These are phyloP conservation scores for Herpotrichia juniperi DNA, from an alignment of 2,329 filamentous ascomycete species.

Conservation along the genomic window DNA sequence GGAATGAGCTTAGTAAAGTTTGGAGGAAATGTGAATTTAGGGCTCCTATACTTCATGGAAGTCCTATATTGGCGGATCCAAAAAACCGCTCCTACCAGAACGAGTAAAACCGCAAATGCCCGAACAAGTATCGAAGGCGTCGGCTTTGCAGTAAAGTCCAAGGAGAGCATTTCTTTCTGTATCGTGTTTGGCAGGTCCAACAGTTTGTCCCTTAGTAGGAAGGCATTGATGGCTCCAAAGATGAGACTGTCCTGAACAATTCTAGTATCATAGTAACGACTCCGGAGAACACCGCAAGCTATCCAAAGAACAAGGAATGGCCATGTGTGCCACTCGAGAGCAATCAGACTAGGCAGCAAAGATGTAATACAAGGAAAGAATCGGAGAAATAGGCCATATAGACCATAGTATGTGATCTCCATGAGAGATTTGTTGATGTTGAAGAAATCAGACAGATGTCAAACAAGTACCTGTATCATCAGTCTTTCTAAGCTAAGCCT, in stretches of 20 bases:
- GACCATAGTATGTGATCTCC: conserved; percentile 15
- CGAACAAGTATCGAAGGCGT: neutral
- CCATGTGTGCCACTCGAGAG: conserved; percentile 14
- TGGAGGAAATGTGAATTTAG: neutral
- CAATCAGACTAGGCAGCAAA: conserved; percentile 6
- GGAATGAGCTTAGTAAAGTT: neutral
- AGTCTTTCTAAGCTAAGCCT: conserved; percentile 21
- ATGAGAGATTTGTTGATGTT: conserved; percentile 16
- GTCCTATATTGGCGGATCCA: no score
- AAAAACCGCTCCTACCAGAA: neutral
- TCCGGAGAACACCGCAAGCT: conserved; percentile 20
- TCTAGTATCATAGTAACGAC: conserved; percentile 22
- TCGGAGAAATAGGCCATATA: conserved; percentile 13
- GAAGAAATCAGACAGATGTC: conserved; percentile 10
- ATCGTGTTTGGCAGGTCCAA: conserved; percentile 9
- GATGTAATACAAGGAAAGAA: conserved; percentile 5
- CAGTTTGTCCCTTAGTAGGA: conserved; percentile 15
- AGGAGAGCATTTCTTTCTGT: conserved; percentile 11
- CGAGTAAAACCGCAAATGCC: neutral
- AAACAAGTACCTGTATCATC: conserved; percentile 6
- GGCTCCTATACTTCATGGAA: neutral
- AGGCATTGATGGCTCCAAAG: conserved; percentile 17
- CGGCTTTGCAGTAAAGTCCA: neutral
- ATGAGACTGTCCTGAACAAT: conserved; percentile 26
- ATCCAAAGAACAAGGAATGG: conserved; percentile 29